phyloP scores from a whole-genome alignment of 495 filamentous ascomycete species.

The Hypoxylon perforatum region DNA sequence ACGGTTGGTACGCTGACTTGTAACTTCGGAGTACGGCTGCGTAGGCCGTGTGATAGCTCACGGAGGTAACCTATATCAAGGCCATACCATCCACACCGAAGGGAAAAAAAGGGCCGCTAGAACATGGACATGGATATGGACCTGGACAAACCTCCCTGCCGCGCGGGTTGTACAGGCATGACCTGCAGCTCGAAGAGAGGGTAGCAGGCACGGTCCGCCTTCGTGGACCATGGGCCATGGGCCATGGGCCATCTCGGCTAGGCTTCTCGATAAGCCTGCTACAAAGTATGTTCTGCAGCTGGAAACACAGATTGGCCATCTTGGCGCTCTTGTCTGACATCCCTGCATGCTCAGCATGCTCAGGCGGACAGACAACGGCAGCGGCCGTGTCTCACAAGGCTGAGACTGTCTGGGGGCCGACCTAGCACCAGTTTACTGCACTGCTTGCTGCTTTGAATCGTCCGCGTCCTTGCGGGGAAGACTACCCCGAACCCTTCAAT shows the following conservation, averaged over 20 bases:
- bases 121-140: not conserved
- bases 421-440: slow-evolving; percentile 29
- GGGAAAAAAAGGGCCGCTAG: slow-evolving; percentile 24
- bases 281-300: slow-evolving; percentile 40
- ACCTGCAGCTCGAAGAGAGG: slow-evolving; percentile 32
- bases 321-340: slow-evolving; percentile 36
- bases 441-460: slow-evolving; percentile 19
- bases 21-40: slow-evolving; percentile 41
- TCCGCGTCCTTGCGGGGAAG: slow-evolving; percentile 32
- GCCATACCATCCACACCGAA: slow-evolving; percentile 30
- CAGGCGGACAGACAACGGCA: slow-evolving; percentile 31
- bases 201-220: slow-evolving; percentile 33
- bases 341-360: slow-evolving; percentile 39
- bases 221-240: slow-evolving; percentile 29
- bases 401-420: slow-evolving; percentile 35
- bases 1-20: slow-evolving; percentile 42
- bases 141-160: slow-evolving; percentile 22
- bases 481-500: slow-evolving; percentile 5
- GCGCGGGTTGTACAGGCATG: slow-evolving; percentile 36
- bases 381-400: slow-evolving; percentile 41
- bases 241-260: slow-evolving; percentile 33
- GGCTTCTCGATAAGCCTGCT: slow-evolving; percentile 32
- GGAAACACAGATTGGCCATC: slow-evolving; percentile 31
- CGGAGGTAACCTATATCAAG: slow-evolving; percentile 19
- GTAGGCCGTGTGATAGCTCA: slow-evolving; percentile 40